Base-by-base conservation (phyloP, 73 alveolate species). In the Blepharisma stoltei region DNA sequence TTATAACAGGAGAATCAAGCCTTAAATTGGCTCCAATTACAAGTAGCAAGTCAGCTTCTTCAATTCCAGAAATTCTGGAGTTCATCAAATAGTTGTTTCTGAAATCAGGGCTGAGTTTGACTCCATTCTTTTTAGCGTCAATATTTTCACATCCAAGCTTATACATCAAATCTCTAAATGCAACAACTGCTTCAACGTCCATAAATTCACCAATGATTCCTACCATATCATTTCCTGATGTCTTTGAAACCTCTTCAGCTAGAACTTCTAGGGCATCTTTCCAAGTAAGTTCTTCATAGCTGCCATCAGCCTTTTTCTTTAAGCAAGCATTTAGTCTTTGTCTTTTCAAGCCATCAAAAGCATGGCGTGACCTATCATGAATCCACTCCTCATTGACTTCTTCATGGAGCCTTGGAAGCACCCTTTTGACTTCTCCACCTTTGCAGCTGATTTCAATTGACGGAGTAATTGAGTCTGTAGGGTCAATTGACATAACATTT, bases 311-410 rank as follows among this genome's bases (percentile, higher is more conserved):
- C 41, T 32, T 77, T 66, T 80, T 83, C 55, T 85, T 54, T 25
- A 90, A 79, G 47, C 96, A 95, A 53, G 78, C 60, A 43, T 87
- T 87, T 52, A 92, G 85, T 84, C 98, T 90, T 70, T 92, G 83
- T 80, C 83, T 86, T 73, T 87, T 92, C 32, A 92, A 86, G 45
- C 98, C 98, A 69, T 92, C 98, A 77, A 92, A 92, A 6, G 98
- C 96, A 66, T 92, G 94, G 47, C 96, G 76, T 5, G 95, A 48
- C 87, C 91, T 89, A 76, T 92, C 98, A 68, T 84, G 76, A 32
- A 92, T 87, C 96, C 98, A 90, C 67, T 92, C 98, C 70, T 92
- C 95, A 78, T 92, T 92, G 25, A 92, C 91, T 78, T 92, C 98
- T 75, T 92, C 98, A 60, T 90, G 89, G 55, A 90, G 77, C 71